These are phyloP conservation scores for Cystobasidiaceae sp. DNA, from an alignment of 1,284 basidiomycete genomes.

Conservation along the genomic window DNA sequence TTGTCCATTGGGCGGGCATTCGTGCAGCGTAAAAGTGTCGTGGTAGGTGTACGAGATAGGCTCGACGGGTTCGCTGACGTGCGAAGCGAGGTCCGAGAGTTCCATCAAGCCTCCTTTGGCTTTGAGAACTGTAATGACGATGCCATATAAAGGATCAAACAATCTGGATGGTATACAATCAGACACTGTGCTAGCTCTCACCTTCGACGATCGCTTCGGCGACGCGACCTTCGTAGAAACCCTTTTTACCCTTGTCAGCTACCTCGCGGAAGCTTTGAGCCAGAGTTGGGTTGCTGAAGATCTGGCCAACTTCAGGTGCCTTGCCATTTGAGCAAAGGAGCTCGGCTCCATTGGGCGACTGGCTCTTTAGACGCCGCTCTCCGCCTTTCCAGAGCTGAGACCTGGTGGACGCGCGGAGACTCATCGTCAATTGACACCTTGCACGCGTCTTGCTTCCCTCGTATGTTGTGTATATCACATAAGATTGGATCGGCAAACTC, in stretches of 20 bases:
- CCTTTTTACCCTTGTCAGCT: constrained; percentile 73
- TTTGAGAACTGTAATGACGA: constrained; percentile 45
- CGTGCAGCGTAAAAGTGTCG: constrained; percentile 66
- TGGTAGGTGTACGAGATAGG: constrained; percentile 86
- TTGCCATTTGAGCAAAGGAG: constrained; percentile 70
- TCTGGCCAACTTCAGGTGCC: constrained; percentile 56
- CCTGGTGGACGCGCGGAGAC: not conserved
- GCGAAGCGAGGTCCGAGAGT: constrained; percentile 75
- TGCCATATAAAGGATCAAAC: not conserved
- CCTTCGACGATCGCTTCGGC: constrained; percentile 80
- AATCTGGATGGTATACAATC: constrained; percentile 47
- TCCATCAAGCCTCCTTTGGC: constrained; percentile 84
- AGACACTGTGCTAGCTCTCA: constrained; percentile 48
- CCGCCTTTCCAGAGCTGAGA: constrained; percentile 59
- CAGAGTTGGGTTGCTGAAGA: constrained; percentile 57
- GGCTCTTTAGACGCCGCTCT: constrained; percentile 69
- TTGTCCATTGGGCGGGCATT: constrained; percentile 78
- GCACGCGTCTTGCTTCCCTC: too few relatives aligned
- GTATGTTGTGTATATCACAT: too few relatives aligned
- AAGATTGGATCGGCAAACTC: too few relatives aligned
- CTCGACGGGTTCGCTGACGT: constrained; percentile 71
- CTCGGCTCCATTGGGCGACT: constrained; percentile 73
- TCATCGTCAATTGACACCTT: too few relatives aligned
- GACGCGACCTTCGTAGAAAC: constrained; percentile 84
- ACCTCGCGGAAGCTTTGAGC: constrained; percentile 76